Evolutionary conservation across 2,329 filamentous ascomycete genomes (phyloP), one percentile per base, ranked within the genome.

Genomic region (Penicillium hesseltinei): DNA sequence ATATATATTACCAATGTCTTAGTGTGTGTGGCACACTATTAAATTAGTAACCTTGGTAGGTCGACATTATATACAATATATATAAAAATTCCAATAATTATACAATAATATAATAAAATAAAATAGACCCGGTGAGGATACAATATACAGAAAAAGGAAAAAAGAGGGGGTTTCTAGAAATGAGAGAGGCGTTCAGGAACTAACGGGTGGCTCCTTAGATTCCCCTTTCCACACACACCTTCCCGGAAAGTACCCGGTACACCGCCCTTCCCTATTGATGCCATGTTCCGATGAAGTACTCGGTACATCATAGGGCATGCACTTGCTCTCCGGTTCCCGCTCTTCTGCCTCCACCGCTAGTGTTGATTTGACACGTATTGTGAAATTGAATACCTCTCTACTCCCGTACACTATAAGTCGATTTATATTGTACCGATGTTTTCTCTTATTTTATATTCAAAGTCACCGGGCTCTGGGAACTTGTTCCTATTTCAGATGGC

Each of bases 351-450:
- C 59, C 43, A 62, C 57, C 51, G 51, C 44, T 50, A 60, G 49
- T 44, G 21, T 58, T 52, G 54, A 54, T 61, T 57, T 59, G 52
- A 59, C 60, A 55, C 62, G 58, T 57, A 51, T 61, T 62, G 53
- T 47, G 29, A 33, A 33, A 33, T 33, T 33, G 31, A 33, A 33
- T 13, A 33, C 31, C 5, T 33, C 5, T 33, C 11, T 0, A 4
- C 25, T 25, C 25, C n/a, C n/a, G n/a, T n/a, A n/a, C n/a, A 2
- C 21, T 6, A 5, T 25, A 33, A 33, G 31, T 33, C 11, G 29
- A 31, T 31, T 33, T 51, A 44, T 48, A 29, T 35, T 46, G 29
- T 27, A 21, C 15, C 10, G 9, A 35, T 9, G 40, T 7, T 27
- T 33, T 5, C 13, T 29, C 10, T 31, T 33, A 19, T 29, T 39